These are phyloP conservation scores for Rhynchospora breviuscula DNA, from an alignment of 176 grass and related monocot genomes.

Conservation along the genomic window DNA sequence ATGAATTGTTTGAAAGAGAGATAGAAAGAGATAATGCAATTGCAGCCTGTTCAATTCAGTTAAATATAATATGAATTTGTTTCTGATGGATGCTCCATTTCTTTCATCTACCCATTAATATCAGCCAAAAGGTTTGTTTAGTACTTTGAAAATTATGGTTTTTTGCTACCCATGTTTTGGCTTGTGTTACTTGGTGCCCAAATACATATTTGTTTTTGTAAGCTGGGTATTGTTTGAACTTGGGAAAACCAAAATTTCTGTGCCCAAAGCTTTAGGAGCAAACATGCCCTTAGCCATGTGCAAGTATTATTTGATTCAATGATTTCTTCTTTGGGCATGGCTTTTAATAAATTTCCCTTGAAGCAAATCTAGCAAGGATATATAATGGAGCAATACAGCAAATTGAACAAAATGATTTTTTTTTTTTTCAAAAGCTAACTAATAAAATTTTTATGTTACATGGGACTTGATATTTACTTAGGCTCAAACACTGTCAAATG, in stretches of 20 bases:
- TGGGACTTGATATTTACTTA: conserved; percentile 9
- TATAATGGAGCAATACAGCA: background rate
- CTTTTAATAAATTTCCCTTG: background rate
- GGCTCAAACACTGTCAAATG: conserved; percentile 9
- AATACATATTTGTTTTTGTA: background rate
- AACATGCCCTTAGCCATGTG: too few relatives aligned
- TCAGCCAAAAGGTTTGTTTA: background rate
- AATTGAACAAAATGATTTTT: background rate
- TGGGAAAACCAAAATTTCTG: background rate
- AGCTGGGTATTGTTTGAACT: background rate
- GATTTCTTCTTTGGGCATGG: background rate
- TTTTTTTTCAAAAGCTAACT: background rate
- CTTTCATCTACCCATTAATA: background rate
- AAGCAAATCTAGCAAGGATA: background rate
- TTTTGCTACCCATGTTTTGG: background rate
- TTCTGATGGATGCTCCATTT: background rate
- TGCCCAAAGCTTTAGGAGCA: background rate
- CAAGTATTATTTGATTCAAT: background rate
- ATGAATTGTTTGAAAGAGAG: background rate
- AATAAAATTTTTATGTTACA: background rate
- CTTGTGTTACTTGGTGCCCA: background rate
- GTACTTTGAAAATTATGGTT: background rate
- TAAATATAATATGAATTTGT: background rate
- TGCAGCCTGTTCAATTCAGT: background rate
- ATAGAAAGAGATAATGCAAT: background rate